A percentile compares a stretch with the other conserved stretches of the same genome.
phyloP scores from a whole-genome alignment of 2,329 filamentous ascomycete species.

The Coleophoma crateriformis region DNA sequence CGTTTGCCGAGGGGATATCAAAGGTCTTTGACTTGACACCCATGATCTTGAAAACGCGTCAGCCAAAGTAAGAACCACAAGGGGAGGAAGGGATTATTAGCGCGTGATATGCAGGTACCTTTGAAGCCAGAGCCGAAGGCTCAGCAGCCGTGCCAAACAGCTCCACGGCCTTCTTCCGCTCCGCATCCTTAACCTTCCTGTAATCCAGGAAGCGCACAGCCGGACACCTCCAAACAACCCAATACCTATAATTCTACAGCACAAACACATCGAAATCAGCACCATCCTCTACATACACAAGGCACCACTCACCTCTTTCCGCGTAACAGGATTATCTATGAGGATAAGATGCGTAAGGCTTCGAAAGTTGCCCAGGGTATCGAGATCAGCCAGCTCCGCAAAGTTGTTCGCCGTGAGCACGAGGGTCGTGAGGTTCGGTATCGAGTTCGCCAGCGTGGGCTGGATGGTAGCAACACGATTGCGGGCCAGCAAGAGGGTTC shows the following conservation, averaged over 20 bases:
- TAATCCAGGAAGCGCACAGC: conserved; percentile 88
- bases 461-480: conserved; percentile 86
- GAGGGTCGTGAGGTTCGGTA: conserved; percentile 78
- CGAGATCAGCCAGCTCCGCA: conserved; percentile 78
- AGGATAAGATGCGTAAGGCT: conserved; percentile 75
- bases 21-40: conserved; percentile 76
- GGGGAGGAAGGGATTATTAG: not conserved
- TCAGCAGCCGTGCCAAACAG: conserved; percentile 77
- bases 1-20: conserved; percentile 47
- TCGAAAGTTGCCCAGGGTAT: conserved; percentile 65
- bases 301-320: conserved; percentile 70
- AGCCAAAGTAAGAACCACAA: not conserved
- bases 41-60: conserved; percentile 55
- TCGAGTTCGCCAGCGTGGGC: conserved; percentile 62
- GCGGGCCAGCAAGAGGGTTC: conserved; percentile 80
- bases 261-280: too few species aligned
- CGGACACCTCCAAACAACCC: conserved; percentile 83
- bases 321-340: conserved; percentile 82
- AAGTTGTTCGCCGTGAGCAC: conserved; percentile 81
- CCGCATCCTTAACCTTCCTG: conserved; percentile 80
- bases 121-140: conserved; percentile 74
- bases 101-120: conserved; percentile 36
- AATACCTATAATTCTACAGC: conserved; percentile 79
- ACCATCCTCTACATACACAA: too few species aligned
- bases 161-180: conserved; percentile 69